Conservation (phyloP, 2,329 filamentous ascomycete genomes). For the Dothideomycetes sp. region DNA sequence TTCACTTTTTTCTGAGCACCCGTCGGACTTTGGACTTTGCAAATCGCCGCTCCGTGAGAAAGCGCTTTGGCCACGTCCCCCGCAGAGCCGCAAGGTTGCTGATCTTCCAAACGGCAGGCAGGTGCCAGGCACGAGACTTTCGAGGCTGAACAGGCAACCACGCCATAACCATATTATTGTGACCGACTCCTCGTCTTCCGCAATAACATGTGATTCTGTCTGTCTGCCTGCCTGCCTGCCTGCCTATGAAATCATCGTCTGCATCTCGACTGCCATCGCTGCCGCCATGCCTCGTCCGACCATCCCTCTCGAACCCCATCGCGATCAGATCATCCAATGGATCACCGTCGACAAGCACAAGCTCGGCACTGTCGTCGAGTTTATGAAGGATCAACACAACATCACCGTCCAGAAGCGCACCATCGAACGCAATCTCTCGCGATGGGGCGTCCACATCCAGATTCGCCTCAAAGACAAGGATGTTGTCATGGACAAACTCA, state of each 20-base stretch:
- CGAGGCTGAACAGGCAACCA: no score
- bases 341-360: not conserved
- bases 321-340: not conserved
- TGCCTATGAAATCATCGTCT: no score
- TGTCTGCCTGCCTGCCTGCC: no score
- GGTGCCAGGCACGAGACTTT: no score
- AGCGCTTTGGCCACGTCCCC: slow-evolving; percentile 4
- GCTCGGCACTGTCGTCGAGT: not conserved
- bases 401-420: slow-evolving; percentile 5
- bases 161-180: no score
- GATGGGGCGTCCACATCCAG: not conserved
- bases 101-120: no score
- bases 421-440: slow-evolving; percentile 1
- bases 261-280: not conserved
- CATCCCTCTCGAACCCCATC: not conserved
- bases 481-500: not conserved
- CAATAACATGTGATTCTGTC: no score
- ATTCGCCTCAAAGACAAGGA: not conserved
- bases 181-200: no score
- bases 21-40: slow-evolving; percentile 1
- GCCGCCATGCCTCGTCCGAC: not conserved
- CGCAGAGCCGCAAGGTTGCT: slow-evolving; percentile 11
- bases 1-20: slow-evolving; percentile 1
- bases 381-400: slow-evolving; percentile 2
- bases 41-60: no score